Conservation (phyloP, 225 moss, liverwort and hornwort genomes). For the Asterella californica region DNA sequence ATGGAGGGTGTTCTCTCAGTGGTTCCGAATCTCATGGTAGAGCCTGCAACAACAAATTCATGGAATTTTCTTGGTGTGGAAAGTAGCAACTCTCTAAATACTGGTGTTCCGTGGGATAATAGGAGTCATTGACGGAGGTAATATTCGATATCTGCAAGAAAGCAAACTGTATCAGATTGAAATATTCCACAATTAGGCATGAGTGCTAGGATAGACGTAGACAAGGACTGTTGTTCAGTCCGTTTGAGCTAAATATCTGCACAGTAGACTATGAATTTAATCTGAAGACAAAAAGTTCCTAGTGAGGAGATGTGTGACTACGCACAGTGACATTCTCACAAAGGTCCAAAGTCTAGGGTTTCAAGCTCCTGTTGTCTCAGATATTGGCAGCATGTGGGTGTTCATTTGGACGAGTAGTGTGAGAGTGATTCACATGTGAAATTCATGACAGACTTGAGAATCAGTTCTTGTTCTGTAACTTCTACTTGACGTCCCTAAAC, state of each 20-base stretch:
- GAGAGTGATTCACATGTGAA: not conserved
- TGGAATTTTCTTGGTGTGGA: conserved; percentile 24
- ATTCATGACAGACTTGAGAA: not conserved
- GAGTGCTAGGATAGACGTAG: too few relatives aligned
- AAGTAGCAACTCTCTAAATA: conserved; percentile 1
- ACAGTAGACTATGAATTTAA: too few relatives aligned
- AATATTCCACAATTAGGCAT: too few relatives aligned
- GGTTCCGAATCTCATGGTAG: not conserved
- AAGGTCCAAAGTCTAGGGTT: not conserved
- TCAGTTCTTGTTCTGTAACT: too few relatives aligned
- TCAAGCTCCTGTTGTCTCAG: not conserved
- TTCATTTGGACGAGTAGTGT: not conserved
- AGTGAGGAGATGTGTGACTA: too few relatives aligned
- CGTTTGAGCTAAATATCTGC: too few relatives aligned
- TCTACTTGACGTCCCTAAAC: not conserved
- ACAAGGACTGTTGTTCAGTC: too few relatives aligned
- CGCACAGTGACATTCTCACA: too few relatives aligned
- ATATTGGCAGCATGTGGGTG: too few relatives aligned
- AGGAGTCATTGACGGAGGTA: conserved; percentile 26
- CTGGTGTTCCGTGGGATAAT: conserved; percentile 15
- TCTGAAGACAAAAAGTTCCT: too few relatives aligned
- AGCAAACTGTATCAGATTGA: too few relatives aligned
- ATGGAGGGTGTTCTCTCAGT: conserved; percentile 18
- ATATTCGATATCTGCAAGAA: too few relatives aligned
- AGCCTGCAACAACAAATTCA: conserved; percentile 11